A percentile compares a stretch with the other conserved stretches of the same genome.
Evolutionary conservation across 2,329 filamentous ascomycete species (phyloP).

Genomic region (Metarhizium brunneum): DNA sequence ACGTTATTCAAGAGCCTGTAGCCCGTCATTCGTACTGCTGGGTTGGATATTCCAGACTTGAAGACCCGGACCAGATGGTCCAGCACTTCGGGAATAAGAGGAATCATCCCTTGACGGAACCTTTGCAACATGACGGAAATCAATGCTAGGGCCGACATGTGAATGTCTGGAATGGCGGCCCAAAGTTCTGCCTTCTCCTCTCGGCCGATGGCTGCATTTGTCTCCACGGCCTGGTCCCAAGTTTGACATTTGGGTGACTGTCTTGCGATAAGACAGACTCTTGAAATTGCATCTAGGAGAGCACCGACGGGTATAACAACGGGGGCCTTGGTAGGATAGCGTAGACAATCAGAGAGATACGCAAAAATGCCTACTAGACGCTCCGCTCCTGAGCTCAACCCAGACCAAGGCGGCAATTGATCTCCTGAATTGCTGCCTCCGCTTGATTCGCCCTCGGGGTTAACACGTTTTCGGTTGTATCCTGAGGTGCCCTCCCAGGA

Average conservation of each 20-base stretch:
- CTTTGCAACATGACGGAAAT: slow-evolving; percentile 47
- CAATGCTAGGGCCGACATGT: slow-evolving; percentile 59
- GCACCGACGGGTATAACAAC: slow-evolving; percentile 59
- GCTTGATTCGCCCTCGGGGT: slow-evolving; percentile 35
- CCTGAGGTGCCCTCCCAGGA: slow-evolving; percentile 65
- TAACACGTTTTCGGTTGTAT: slow-evolving; percentile 32
- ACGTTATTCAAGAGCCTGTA: slow-evolving; percentile 53
- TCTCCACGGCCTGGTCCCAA: slow-evolving; percentile 43
- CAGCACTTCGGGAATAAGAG: slow-evolving; percentile 54
- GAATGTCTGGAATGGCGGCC: slow-evolving; percentile 62
- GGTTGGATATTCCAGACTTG: slow-evolving; percentile 41
- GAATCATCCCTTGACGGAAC: slow-evolving; percentile 45
- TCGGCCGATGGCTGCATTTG: slow-evolving; percentile 63
- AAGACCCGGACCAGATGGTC: slow-evolving; percentile 69
- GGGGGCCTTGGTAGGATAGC: slow-evolving; percentile 51
- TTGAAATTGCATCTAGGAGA: slow-evolving; percentile 58
- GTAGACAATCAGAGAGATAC: slow-evolving; percentile 55
- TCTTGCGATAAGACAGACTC: slow-evolving; percentile 58
- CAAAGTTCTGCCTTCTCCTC: slow-evolving; percentile 79
- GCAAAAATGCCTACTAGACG: slow-evolving; percentile 58
- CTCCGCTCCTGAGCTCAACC: slow-evolving; percentile 64
- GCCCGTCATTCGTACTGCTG: slow-evolving; percentile 45
- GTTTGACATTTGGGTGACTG: slow-evolving; percentile 37
- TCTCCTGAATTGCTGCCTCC: slow-evolving; percentile 37
- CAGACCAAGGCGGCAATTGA: slow-evolving; percentile 60